These are phyloP conservation scores for Pichia sp. DNA, from an alignment of 1,139 yeast genomes.

Conservation along the genomic window DNA sequence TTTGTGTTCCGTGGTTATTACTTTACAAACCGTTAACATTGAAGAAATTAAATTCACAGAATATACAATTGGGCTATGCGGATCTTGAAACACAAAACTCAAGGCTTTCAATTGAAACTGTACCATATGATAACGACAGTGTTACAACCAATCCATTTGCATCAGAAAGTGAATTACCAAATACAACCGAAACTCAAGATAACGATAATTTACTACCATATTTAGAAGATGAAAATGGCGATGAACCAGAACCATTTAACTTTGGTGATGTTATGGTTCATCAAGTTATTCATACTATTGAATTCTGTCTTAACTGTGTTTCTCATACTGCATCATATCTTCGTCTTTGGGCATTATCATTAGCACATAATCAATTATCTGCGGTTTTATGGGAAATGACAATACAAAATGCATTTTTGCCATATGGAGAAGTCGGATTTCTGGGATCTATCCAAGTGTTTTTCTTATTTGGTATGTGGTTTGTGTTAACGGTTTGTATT, in stretches of 20 bases:
- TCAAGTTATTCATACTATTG: constrained; percentile 97
- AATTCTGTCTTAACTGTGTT: constrained; percentile 93
- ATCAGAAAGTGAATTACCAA: not conserved
- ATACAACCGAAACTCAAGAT: not conserved
- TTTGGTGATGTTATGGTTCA: constrained; percentile 95
- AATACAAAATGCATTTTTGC: constrained; percentile 70
- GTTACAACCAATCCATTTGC: constrained; percentile 34
- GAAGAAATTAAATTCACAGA: constrained; percentile 33
- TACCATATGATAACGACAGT: constrained; percentile 31
- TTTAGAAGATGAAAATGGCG: constrained; percentile 35
- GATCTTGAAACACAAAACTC: constrained; percentile 33
- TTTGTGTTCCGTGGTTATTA: constrained; percentile 94
- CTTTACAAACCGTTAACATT: constrained; percentile 80
- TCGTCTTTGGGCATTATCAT: constrained; percentile 93
- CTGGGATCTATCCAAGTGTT: constrained; percentile 70
- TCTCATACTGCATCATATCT: constrained; percentile 97
- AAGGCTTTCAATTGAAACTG: constrained; percentile 56
- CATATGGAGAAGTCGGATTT: constrained; percentile 43
- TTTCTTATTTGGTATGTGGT: constrained; percentile 88
- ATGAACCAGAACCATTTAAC: constrained; percentile 47
- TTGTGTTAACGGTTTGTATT: constrained; percentile 79
- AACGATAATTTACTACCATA: not conserved
- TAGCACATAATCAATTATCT: constrained; percentile 95
- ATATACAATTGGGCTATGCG: constrained; percentile 15
- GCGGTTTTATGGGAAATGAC: constrained; percentile 97